phyloP scores from a whole-genome alignment of 73 alveolate genomes.

The Effrenium voratum region DNA sequence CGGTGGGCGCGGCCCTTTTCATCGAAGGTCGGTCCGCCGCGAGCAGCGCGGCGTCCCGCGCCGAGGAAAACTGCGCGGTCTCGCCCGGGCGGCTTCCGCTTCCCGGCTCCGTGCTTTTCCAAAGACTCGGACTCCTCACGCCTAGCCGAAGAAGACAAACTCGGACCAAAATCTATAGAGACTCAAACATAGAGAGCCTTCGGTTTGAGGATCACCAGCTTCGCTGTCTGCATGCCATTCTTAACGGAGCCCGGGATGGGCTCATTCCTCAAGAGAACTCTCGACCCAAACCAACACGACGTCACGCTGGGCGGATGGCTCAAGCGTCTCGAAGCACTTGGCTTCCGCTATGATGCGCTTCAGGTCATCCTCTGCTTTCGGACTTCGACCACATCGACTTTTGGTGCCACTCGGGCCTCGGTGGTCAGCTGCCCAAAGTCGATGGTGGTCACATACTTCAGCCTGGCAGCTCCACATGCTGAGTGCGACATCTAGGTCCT shows the following conservation, averaged over 20 bases:
- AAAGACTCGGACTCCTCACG: too few relatives aligned
- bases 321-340: conserved; percentile 45
- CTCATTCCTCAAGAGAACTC: not conserved
- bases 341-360: conserved; percentile 20
- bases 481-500: too few relatives aligned
- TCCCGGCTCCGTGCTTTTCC: too few relatives aligned
- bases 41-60: too few relatives aligned
- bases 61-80: too few relatives aligned
- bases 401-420: not conserved
- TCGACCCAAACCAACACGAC: not conserved
- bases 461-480: not conserved
- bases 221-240: conserved; percentile 53
- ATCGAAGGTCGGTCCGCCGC: too few relatives aligned
- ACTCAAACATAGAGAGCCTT: not conserved
- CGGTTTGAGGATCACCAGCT: conserved; percentile 37
- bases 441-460: conserved; percentile 73
- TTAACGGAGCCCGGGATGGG: conserved; percentile 76
- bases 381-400: not conserved
- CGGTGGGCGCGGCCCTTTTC: too few relatives aligned
- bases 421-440: conserved; percentile 90
- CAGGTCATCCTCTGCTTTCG: conserved; percentile 3
- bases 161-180: not conserved
- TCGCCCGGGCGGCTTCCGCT: too few relatives aligned
- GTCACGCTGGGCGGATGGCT: not conserved
- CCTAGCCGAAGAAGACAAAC: too few relatives aligned